Evolutionary conservation across 75 land plant genomes (phyloP).

Genomic region (Gnetum montanum): DNA sequence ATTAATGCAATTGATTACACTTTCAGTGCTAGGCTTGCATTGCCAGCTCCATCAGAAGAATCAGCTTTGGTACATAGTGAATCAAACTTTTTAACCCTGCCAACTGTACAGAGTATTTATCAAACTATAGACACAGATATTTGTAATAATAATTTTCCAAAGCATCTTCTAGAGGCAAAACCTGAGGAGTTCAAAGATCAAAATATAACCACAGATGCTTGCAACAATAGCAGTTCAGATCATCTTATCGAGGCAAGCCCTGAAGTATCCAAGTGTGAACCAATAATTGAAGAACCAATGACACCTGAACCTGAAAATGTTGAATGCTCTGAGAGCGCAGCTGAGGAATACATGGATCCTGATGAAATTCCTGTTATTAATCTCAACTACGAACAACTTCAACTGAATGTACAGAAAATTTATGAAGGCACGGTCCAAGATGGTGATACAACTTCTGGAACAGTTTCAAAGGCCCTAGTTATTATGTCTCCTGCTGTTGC

Average conservation of each 20-base stretch:
- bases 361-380: slow-evolving; percentile 41
- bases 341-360: slow-evolving; percentile 20
- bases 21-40: slow-evolving; percentile 51
- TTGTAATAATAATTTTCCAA: too few relatives aligned
- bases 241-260: too few relatives aligned
- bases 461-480: slow-evolving; percentile 39
- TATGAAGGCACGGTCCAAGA: slow-evolving; percentile 12
- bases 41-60: slow-evolving; percentile 48
- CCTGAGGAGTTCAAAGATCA: too few relatives aligned
- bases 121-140: too few relatives aligned
- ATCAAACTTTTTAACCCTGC: too few relatives aligned
- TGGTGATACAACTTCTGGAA: slow-evolving; percentile 5
- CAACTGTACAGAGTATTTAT: too few relatives aligned
- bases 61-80: not conserved
- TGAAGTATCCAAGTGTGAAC: slow-evolving; percentile 17
- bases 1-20: not conserved
- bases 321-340: slow-evolving; percentile 12
- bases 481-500: slow-evolving; percentile 39
- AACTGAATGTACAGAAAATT: slow-evolving; percentile 16
- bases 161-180: too few relatives aligned
- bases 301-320: slow-evolving; percentile 32
- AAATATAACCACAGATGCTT: too few relatives aligned
- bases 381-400: slow-evolving; percentile 20
- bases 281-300: slow-evolving; percentile 63
- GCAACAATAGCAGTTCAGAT: too few relatives aligned